phyloP scores from a whole-genome alignment of 2,329 filamentous ascomycete species.

The Claviceps maximensis region DNA sequence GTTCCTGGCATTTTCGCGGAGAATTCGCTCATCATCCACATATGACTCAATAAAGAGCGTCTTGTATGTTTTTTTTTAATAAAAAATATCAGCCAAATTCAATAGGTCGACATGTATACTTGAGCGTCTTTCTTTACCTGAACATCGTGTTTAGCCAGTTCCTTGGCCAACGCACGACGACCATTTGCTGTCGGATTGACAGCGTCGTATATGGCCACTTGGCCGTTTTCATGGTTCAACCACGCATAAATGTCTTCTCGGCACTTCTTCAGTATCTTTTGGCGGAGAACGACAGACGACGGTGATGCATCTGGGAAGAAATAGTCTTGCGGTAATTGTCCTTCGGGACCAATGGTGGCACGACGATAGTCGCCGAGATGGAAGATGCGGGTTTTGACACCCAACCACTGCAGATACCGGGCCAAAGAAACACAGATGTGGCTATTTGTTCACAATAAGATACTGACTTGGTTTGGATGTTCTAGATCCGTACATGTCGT shows the following conservation, averaged over 20 bases:
- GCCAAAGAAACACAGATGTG: slow-evolving; percentile 94
- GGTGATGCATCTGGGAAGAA: slow-evolving; percentile 94
- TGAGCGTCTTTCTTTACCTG: slow-evolving; percentile 37
- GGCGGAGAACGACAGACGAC: slow-evolving; percentile 79
- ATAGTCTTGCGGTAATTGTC: slow-evolving; percentile 87
- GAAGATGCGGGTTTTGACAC: slow-evolving; percentile 96
- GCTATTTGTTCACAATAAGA: slow-evolving; percentile 25
- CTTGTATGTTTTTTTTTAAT: slow-evolving; percentile 25
- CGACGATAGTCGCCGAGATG: slow-evolving; percentile 93
- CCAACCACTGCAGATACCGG: slow-evolving; percentile 89
- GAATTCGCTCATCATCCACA: slow-evolving; percentile 84
- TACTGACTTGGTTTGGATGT: neutral
- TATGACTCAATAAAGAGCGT: slow-evolving; percentile 95
- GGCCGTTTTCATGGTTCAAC: slow-evolving; percentile 91
- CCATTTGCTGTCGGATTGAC: slow-evolving; percentile 84
- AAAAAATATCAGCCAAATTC: neutral
- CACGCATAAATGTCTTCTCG: slow-evolving; percentile 95
- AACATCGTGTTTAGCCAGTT: slow-evolving; percentile 95
- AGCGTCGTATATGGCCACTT: slow-evolving; percentile 96
- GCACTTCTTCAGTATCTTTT: slow-evolving; percentile 96
- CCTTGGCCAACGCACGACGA: slow-evolving; percentile 74
- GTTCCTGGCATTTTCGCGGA: slow-evolving; percentile 90
- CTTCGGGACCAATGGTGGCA: slow-evolving; percentile 72
- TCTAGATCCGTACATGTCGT: neutral
- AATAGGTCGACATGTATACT: neutral